Evolutionary conservation across 78 protist genomes (phyloP).

Genomic region (Anaeramoeba flamelloides): DNA sequence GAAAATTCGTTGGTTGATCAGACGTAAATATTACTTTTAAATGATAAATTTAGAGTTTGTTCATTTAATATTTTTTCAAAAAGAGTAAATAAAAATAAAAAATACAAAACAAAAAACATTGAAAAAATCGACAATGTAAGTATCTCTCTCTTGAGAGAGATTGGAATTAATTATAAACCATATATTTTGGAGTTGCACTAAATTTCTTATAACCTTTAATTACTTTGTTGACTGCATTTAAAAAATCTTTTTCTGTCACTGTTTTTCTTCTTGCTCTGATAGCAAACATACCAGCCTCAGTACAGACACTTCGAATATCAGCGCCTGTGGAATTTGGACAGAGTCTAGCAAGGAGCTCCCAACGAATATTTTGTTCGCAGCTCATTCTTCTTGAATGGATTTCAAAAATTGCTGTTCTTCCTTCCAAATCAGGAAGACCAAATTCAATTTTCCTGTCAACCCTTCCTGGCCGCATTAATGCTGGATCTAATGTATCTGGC

Average conservation of each 20-base stretch:
- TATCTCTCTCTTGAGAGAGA: no score
- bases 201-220: conserved; percentile 94
- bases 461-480: conserved; percentile 94
- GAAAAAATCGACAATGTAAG: no score
- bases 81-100: no score
- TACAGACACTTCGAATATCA: conserved; percentile 29
- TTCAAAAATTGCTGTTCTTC: conserved; percentile 70
- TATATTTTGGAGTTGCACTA: conserved; percentile 90
- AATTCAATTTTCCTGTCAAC: conserved; percentile 91
- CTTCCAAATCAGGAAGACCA: conserved; percentile 92
- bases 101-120: no score
- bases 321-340: conserved; percentile 89
- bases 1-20: no score
- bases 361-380: conserved; percentile 80
- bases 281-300: conserved; percentile 81
- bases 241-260: conserved; percentile 86
- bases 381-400: conserved; percentile 73
- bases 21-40: no score
- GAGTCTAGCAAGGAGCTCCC: conserved; percentile 91
- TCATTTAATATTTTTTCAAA: no score
- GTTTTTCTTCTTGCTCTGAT: conserved; percentile 60
- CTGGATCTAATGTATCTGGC: conserved; percentile 97
- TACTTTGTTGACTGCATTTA: conserved; percentile 96
- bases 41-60: no score
- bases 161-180: conserved; percentile 89